These are phyloP conservation scores for Saccharomycopsis microspora DNA, from an alignment of 805 yeast species.

Conservation along the genomic window DNA sequence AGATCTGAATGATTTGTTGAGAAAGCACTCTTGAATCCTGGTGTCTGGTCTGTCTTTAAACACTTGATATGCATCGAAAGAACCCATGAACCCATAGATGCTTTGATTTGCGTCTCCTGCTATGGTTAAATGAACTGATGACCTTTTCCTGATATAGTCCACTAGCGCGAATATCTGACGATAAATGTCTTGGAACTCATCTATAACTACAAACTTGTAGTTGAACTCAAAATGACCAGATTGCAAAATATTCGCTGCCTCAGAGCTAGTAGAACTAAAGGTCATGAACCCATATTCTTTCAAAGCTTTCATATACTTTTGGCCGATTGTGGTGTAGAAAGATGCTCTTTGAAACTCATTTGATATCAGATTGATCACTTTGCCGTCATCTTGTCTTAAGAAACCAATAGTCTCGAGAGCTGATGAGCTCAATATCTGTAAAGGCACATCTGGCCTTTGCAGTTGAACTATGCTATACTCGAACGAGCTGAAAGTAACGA, in stretches of 20 bases:
- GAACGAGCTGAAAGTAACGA: conserved; percentile 55
- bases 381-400: background rate
- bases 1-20: conserved; percentile 48
- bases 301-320: background rate
- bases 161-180: conserved; percentile 37
- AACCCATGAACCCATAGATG: conserved; percentile 56
- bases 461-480: conserved; percentile 36
- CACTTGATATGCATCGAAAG: conserved; percentile 23
- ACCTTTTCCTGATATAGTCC: conserved; percentile 18
- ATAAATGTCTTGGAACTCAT: conserved; percentile 67
- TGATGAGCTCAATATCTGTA: background rate
- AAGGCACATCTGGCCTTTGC: background rate
- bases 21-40: conserved; percentile 20
- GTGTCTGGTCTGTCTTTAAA: conserved; percentile 16
- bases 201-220: conserved; percentile 38
- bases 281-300: background rate
- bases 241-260: background rate
- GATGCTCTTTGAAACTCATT: too few relatives aligned
- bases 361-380: too few relatives aligned
- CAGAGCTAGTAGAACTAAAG: background rate
- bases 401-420: background rate
- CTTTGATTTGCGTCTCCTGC: conserved; percentile 69
- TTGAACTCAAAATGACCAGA: conserved; percentile 1
- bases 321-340: too few relatives aligned
- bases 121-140: conserved; percentile 42